These are phyloP conservation scores for Diaporthe amygdali DNA, from an alignment of 2,329 filamentous ascomycete genomes.

Conservation along the genomic window DNA sequence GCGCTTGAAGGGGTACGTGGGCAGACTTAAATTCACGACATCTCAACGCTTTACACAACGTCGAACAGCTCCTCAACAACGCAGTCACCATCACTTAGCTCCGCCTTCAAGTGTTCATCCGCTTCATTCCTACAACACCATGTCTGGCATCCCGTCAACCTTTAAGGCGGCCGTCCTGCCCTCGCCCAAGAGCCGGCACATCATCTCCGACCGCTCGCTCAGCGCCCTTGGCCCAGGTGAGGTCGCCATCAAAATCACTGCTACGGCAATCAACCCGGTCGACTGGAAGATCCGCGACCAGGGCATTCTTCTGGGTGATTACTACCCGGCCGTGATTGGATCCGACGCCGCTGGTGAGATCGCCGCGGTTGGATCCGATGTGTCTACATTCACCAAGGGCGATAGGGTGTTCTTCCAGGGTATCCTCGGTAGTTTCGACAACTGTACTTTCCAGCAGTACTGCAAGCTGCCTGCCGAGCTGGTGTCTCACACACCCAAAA, in stretches of 20 bases:
- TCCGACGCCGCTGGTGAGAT: constrained; percentile 40
- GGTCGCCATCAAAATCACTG: constrained; percentile 29
- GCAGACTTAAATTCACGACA: background rate
- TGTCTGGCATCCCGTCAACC: constrained; percentile 8
- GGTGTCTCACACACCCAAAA: constrained; percentile 36
- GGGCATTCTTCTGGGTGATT: constrained; percentile 27
- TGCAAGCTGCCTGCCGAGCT: constrained; percentile 39
- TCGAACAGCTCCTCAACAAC: background rate
- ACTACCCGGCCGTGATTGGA: constrained; percentile 40
- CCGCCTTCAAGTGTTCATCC: background rate
- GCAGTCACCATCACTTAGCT: background rate
- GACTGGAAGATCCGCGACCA: constrained; percentile 42
- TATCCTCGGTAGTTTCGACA: constrained; percentile 36
- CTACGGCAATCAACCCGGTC: constrained; percentile 40
- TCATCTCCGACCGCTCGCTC: constrained; percentile 22
- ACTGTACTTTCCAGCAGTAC: constrained; percentile 43
- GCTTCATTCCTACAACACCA: background rate
- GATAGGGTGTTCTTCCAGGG: constrained; percentile 45
- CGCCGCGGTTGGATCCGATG: constrained; percentile 34
- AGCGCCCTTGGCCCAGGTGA: constrained; percentile 27
- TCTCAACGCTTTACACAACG: no score
- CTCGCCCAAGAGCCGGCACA: constrained; percentile 17
- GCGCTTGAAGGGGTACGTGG: background rate
- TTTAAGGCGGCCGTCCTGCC: constrained; percentile 25
- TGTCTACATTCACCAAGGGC: constrained; percentile 36